These are phyloP conservation scores for Coprinopsis marcescibilis DNA, from an alignment of 768 basidiomycete species.

Conservation along the genomic window DNA sequence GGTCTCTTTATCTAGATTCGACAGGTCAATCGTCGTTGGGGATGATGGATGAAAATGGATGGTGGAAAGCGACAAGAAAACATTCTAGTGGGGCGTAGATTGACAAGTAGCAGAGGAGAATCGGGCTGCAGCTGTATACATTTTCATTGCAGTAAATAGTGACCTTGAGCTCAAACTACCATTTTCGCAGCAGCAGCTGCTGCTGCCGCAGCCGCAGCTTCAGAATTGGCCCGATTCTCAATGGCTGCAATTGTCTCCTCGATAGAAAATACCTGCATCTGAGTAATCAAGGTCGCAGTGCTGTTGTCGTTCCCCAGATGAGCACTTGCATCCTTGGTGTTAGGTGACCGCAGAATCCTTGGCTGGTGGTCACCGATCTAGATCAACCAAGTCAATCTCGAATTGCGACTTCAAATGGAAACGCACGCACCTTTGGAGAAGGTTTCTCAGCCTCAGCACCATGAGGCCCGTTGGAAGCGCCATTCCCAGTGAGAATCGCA, in stretches of 20 bases:
- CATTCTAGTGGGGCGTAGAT: too few species aligned
- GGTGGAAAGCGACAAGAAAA: too few species aligned
- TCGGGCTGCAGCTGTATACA: too few species aligned
- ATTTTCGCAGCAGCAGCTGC: background rate
- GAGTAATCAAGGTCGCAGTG: constrained; percentile 3
- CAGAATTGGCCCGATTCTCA: constrained; percentile 1
- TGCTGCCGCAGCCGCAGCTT: background rate
- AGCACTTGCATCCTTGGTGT: background rate
- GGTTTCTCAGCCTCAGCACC: too few species aligned
- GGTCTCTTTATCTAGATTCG: too few species aligned
- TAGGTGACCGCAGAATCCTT: background rate
- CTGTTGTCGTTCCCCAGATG: background rate
- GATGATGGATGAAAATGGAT: too few species aligned
- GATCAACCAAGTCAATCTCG: background rate
- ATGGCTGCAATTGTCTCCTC: constrained; percentile 11
- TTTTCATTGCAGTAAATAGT: too few species aligned
- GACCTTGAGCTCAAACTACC: background rate
- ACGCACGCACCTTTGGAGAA: constrained; percentile 34
- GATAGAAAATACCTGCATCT: constrained; percentile 10
- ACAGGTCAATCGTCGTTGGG: too few species aligned
- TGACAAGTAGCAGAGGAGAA: too few species aligned
- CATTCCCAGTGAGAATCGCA: constrained; percentile 41
- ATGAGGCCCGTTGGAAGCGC: constrained; percentile 25
- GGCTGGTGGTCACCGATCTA: background rate
- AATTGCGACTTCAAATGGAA: background rate